Evolutionary conservation across 345 rosid genomes (phyloP).

Genomic region (Carallia pectinifolia): DNA sequence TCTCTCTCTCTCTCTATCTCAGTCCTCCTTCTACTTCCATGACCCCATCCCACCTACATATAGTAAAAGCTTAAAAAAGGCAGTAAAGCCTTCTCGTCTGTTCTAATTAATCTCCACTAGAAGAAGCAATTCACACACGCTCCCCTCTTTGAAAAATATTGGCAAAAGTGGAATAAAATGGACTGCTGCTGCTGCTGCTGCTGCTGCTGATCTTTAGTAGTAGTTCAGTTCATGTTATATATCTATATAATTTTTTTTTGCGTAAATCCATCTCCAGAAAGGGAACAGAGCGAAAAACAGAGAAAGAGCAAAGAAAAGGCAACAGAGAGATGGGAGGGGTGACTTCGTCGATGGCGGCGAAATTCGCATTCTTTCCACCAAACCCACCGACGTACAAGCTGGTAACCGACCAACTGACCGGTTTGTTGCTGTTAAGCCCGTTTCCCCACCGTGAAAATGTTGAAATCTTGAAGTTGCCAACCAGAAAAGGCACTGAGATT

Average conservation of each 20-base stretch:
- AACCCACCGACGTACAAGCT: constrained; percentile 89
- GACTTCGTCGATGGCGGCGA: constrained; percentile 97
- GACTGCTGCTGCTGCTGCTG: constrained; percentile 26
- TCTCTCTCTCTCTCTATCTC: background rate
- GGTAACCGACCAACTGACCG: constrained; percentile 49
- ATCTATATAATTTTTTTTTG: too few species aligned
- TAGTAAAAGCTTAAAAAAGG: background rate
- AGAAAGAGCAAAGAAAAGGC: background rate
- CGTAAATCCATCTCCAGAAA: too few species aligned
- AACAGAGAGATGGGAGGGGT: constrained; percentile 76
- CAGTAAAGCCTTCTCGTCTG: background rate
- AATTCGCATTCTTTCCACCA: constrained; percentile 91
- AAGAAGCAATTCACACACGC: background rate
- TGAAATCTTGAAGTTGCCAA: constrained; percentile 65
- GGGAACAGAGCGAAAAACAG: constrained; percentile 13
- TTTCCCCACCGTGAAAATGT: constrained; percentile 89
- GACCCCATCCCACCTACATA: background rate
- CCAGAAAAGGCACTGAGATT: constrained; percentile 78
- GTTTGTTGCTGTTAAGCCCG: constrained; percentile 62
- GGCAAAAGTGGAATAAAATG: constrained; percentile 1
- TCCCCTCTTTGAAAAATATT: background rate
- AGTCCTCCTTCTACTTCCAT: too few species aligned
- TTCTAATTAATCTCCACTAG: too few species aligned
- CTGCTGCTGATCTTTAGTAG: constrained; percentile 15
- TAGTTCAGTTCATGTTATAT: background rate